phyloP scores from a whole-genome alignment of 768 basidiomycete genomes.

The Gloeostereum incarnatum region DNA sequence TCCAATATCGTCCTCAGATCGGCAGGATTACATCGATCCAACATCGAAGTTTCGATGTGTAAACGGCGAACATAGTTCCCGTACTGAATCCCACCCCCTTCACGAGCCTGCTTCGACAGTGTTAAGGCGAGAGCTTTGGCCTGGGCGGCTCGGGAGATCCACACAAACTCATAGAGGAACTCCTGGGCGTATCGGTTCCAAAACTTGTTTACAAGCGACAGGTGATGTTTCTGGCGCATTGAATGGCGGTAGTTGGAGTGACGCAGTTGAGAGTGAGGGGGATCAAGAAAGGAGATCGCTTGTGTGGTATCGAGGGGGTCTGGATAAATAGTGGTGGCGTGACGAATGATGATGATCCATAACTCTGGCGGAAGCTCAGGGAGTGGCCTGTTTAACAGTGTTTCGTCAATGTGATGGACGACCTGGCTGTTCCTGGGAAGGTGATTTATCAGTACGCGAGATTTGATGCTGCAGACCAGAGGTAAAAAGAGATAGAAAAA shows the following conservation, averaged over 20 bases:
- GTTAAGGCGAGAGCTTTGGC: constrained; percentile 37
- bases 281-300: constrained; percentile 50
- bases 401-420: not conserved
- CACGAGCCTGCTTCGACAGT: constrained; percentile 31
- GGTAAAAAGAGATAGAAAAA: too few species aligned
- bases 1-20: constrained; percentile 65
- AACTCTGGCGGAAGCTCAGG: constrained; percentile 50
- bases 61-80: constrained; percentile 51
- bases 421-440: too few species aligned
- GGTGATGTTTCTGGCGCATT: constrained; percentile 38
- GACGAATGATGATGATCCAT: constrained; percentile 57
- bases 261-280: constrained; percentile 26
- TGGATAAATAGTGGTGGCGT: constrained; percentile 31
- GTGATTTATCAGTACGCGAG: too few species aligned
- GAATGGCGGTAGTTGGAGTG: constrained; percentile 31
- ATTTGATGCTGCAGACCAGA: too few species aligned
- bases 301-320: constrained; percentile 38
- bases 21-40: constrained; percentile 56
- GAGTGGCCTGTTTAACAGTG: constrained; percentile 9
- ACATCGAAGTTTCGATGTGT: constrained; percentile 60
- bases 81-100: constrained; percentile 16
- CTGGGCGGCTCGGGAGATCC: constrained; percentile 50
- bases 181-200: constrained; percentile 49
- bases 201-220: constrained; percentile 44
- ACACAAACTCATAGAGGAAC: constrained; percentile 58